A percentile compares a stretch with the other conserved stretches of the same genome.
Evolutionary conservation across 2,329 filamentous ascomycete genomes (phyloP).

Genomic region (Penicillium sp.): DNA sequence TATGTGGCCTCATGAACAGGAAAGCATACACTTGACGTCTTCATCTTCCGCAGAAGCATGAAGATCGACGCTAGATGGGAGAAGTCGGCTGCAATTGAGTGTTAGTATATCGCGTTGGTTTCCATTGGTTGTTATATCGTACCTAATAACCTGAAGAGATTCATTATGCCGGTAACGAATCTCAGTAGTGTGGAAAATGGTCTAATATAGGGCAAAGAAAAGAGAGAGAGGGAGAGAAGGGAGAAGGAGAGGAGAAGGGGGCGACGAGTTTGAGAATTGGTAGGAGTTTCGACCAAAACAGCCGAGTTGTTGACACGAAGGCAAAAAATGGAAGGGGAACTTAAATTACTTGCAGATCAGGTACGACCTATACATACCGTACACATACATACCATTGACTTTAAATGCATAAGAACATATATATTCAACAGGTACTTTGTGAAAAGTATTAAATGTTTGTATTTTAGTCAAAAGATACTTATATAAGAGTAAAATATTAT

Average conservation of each 20-base stretch:
- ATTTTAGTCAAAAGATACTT: neutral
- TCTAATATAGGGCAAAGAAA: too few species aligned
- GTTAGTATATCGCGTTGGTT: conserved; percentile 14
- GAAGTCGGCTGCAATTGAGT: conserved; percentile 68
- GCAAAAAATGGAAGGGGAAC: conserved; percentile 26
- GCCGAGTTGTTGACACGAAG: conserved; percentile 42
- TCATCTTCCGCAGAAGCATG: conserved; percentile 96
- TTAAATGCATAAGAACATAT: too few species aligned
- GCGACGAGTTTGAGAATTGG: neutral
- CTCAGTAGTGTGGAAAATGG: neutral
- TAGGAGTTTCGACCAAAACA: neutral
- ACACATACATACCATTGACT: too few species aligned
- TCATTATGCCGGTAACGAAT: conserved; percentile 52
- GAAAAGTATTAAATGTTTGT: neutral
- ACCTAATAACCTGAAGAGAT: conserved; percentile 69
- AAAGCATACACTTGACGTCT: conserved; percentile 72
- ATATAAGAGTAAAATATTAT: neutral
- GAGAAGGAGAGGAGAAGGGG: neutral
- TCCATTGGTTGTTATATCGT: conserved; percentile 16
- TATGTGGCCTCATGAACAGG: neutral
- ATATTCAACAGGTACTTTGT: too few species aligned
- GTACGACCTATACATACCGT: conserved; percentile 10
- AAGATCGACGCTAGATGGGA: conserved; percentile 93
- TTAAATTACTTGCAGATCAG: conserved; percentile 20
- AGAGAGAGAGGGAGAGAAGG: neutral